Evolutionary conservation across 2,329 filamentous ascomycete genomes (phyloP), one percentile per base, ranked within the genome.

Genomic region (Rhynchosporium agropyri): DNA sequence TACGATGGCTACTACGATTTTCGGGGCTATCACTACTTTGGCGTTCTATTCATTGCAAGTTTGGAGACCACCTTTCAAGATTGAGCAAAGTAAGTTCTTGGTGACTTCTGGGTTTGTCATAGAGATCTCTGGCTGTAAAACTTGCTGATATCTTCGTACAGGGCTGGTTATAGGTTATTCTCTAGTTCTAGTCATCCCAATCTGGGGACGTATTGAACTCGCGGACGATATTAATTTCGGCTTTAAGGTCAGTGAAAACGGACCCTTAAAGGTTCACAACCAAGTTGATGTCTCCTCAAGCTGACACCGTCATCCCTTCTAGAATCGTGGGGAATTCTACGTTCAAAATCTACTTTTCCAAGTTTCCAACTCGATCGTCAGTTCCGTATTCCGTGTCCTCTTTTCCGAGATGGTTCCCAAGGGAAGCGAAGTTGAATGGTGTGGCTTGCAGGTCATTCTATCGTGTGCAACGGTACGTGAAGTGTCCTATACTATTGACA

Each of bases 301-400:
- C 42, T 58, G 7, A 58, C 5, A 10, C 20, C 15, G n/a, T 10
- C 40, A 38, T 28, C 3, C 3, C 15, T 7, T 20, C 8, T 20
- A 58, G 56, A 58, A 50, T n/a, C 56, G 56, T 8, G 49, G 45
- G 45, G 56, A 58, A 29, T 58, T 58, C 45, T 58, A 58, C 20
- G 43, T 50, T 15, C 45, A 58, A 20, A 50, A 31, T 50, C 33
- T 58, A 12, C 20, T 58, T 1, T 49, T 58, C 56, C 49, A 58
- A 15, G 15, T 58, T 28, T 58, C 55, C 9, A 28, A 38, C n/a
- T 58, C 55, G 12, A 58, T 58, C 42, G 55, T 58, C 26, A 58
- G 48, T 36, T 58, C 55, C n/a, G 55, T 58, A 20, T 58, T 58
- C 8, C 55, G 55, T 9, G 55, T 58, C 33, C 55, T 58, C 3